Percentiles rank a stretch among this genome's conserved stretches.
phyloP scores from a whole-genome alignment of 1,284 basidiomycete genomes.

The Tylopilus microsporus region DNA sequence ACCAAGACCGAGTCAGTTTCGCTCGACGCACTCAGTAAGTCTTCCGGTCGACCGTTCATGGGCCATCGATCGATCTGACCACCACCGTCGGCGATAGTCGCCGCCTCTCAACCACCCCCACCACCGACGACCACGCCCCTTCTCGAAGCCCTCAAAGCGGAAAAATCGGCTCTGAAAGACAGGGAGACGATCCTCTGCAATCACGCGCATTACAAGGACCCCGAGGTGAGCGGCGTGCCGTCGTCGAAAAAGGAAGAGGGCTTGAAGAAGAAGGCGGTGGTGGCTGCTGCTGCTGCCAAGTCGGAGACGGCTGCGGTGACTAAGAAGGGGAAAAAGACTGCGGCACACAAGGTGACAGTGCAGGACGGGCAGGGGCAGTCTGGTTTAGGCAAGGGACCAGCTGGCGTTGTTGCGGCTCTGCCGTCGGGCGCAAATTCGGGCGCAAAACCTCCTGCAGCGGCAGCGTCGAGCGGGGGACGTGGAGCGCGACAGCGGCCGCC shows the following conservation, averaged over 20 bases:
- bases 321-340: constrained; percentile 42
- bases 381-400: background rate
- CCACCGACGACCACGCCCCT: constrained; percentile 79
- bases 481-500: too few relatives aligned
- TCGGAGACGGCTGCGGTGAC: constrained; percentile 17
- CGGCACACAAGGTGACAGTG: too few relatives aligned
- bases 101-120: constrained; percentile 62
- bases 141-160: constrained; percentile 81
- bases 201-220: constrained; percentile 64
- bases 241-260: too few relatives aligned
- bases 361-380: constrained; percentile 14
- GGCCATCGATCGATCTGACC: too few relatives aligned
- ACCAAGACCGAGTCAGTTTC: too few relatives aligned
- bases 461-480: too few relatives aligned
- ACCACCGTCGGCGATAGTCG: constrained; percentile 39
- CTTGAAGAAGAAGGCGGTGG: too few relatives aligned
- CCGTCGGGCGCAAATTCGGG: constrained; percentile 16
- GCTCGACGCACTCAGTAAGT: too few relatives aligned
- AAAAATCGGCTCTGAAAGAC: constrained; percentile 51
- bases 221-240: background rate
- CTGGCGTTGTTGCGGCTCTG: background rate
- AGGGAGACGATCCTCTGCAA: constrained; percentile 48
- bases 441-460: background rate
- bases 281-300: constrained; percentile 12
- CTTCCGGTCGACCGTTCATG: too few relatives aligned